Conservation (phyloP, 2,329 filamentous ascomycete species). For the Fusarium sp. region DNA sequence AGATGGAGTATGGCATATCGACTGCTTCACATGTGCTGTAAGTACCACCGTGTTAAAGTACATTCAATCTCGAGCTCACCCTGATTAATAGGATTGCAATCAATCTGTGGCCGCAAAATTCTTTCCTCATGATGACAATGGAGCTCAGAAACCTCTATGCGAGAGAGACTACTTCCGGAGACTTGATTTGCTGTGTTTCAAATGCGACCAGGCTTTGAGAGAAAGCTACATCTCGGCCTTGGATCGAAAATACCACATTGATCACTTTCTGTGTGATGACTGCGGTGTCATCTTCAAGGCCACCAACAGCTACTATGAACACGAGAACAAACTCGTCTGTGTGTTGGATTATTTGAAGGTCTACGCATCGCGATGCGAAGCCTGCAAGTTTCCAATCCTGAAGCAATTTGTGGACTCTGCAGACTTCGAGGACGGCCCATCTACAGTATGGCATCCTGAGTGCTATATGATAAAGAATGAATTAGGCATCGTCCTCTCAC, state of each 20-base stretch:
- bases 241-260: background rate
- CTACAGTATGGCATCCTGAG: background rate
- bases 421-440: background rate
- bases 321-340: background rate
- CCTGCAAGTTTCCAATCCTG: background rate
- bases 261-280: background rate
- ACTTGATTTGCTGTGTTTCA: background rate
- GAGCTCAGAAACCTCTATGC: background rate
- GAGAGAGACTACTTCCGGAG: background rate
- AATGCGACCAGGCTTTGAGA: background rate
- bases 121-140: background rate
- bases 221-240: background rate
- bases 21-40: background rate
- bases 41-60: background rate
- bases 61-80: background rate
- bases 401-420: background rate
- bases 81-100: background rate
- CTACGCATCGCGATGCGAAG: background rate
- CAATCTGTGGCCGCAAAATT: too few relatives aligned
- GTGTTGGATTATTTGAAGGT: background rate
- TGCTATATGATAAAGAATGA: background rate
- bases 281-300: background rate
- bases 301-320: background rate
- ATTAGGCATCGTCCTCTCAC: background rate
- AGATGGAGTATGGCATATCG: background rate